These are phyloP conservation scores for Aspergillus flavus DNA, from an alignment of 2,329 filamentous ascomycete species.

Conservation along the genomic window DNA sequence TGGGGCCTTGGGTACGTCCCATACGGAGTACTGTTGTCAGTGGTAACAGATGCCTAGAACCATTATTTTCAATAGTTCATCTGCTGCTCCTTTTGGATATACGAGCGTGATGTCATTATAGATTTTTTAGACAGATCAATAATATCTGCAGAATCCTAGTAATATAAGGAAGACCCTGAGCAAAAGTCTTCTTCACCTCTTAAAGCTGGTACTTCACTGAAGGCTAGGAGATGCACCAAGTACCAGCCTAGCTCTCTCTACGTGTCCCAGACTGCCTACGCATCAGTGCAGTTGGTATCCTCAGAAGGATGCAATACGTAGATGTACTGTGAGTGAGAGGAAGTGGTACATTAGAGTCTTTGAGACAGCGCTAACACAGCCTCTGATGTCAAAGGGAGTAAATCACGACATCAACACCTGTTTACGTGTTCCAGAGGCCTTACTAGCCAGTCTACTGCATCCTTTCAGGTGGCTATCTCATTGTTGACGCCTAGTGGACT, in stretches of 20 bases:
- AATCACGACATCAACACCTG: not conserved
- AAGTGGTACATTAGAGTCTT: not conserved
- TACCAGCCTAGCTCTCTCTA: not conserved
- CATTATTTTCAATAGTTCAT: conserved; percentile 4
- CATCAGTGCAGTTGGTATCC: not conserved
- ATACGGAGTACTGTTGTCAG: not conserved
- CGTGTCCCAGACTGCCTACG: not conserved
- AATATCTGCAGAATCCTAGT: not conserved
- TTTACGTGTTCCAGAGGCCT: not conserved
- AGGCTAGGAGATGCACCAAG: not conserved
- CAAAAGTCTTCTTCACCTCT: not conserved
- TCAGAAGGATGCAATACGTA: not conserved
- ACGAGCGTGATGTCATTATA: not conserved
- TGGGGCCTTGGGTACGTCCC: not conserved
- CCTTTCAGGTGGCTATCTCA: not conserved
- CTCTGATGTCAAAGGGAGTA: not conserved
- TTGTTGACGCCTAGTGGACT: not conserved
- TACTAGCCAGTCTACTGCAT: not conserved
- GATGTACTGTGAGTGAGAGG: not conserved
- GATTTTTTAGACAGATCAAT: not conserved
- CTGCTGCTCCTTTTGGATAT: not conserved
- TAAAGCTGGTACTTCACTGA: not conserved
- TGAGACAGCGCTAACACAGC: not conserved
- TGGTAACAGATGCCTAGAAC: not conserved
- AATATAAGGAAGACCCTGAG: not conserved